phyloP scores from a whole-genome alignment of 352 stramenopile genomes.

The Pythium diclinum region DNA sequence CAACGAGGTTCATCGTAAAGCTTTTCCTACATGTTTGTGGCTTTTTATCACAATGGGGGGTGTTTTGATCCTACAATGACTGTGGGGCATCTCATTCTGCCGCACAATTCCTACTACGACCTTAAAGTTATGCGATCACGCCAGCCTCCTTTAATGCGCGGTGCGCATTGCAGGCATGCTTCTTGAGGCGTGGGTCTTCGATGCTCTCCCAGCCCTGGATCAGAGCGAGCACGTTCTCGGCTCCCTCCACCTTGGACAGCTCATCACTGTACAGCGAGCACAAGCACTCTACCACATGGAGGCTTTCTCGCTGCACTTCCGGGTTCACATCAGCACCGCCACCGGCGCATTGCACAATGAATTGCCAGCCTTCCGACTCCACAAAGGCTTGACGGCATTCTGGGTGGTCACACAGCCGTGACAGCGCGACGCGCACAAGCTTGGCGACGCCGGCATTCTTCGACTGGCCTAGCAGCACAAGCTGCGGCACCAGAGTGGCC shows the following conservation, averaged over 20 bases:
- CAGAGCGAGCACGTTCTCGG: slow-evolving; percentile 55
- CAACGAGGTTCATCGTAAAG: neutral
- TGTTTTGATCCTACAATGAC: slow-evolving; percentile 7
- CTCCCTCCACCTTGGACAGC: slow-evolving; percentile 60
- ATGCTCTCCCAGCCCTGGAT: slow-evolving; percentile 82
- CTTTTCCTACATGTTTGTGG: slow-evolving; percentile 26
- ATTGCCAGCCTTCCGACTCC: slow-evolving; percentile 77
- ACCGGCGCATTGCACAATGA: slow-evolving; percentile 74
- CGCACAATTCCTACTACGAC: slow-evolving; percentile 19
- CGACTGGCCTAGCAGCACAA: slow-evolving; percentile 66
- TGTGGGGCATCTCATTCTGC: slow-evolving; percentile 13
- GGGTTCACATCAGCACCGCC: slow-evolving; percentile 55
- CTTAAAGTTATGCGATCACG: slow-evolving; percentile 56
- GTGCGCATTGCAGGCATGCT: slow-evolving; percentile 80
- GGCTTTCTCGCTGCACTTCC: slow-evolving; percentile 80
- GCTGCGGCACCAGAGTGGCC: slow-evolving; percentile 60
- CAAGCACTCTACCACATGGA: slow-evolving; percentile 84
- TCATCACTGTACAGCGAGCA: slow-evolving; percentile 82
- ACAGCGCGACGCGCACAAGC: slow-evolving; percentile 70
- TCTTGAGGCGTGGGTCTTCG: slow-evolving; percentile 80
- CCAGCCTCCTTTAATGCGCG: slow-evolving; percentile 72
- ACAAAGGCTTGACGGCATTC: slow-evolving; percentile 83
- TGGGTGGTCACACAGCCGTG: slow-evolving; percentile 78
- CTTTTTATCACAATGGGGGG: slow-evolving; percentile 5
- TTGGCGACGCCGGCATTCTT: slow-evolving; percentile 52